phyloP scores from a whole-genome alignment of 2,329 filamentous ascomycete species.

The Fusarium penzigii region DNA sequence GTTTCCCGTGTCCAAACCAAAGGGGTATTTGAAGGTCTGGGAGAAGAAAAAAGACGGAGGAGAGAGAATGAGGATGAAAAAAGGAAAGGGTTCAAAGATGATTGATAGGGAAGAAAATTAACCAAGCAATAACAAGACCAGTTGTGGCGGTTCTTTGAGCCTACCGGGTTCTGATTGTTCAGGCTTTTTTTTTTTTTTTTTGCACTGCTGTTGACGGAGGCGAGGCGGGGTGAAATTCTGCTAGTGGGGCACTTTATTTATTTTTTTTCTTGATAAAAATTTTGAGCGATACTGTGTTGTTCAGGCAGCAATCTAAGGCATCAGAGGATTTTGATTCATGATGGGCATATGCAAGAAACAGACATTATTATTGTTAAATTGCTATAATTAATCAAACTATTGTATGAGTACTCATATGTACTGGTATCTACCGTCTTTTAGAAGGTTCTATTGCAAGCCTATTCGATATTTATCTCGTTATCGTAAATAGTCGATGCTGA shows the following conservation, averaged over 20 bases:
- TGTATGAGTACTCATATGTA: too few relatives aligned
- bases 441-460: too few relatives aligned
- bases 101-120: constrained; percentile 26
- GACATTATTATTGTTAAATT: too few relatives aligned
- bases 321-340: constrained; percentile 13
- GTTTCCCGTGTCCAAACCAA: constrained; percentile 25
- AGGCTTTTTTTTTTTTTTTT: constrained; percentile 21
- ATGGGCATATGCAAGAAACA: too few relatives aligned
- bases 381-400: too few relatives aligned
- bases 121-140: constrained; percentile 23
- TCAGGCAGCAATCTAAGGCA: constrained; percentile 42
- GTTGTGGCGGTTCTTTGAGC: constrained; percentile 31
- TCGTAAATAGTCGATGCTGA: too few relatives aligned
- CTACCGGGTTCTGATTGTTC: constrained; percentile 19
- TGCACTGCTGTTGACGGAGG: constrained; percentile 31
- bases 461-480: too few relatives aligned
- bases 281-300: constrained; percentile 30
- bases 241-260: constrained; percentile 36
- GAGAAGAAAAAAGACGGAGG: constrained; percentile 19
- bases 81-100: constrained; percentile 12
- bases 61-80: constrained; percentile 12
- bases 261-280: constrained; percentile 35
- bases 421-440: too few relatives aligned
- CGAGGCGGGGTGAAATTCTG: constrained; percentile 45
- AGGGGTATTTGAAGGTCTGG: constrained; percentile 21